Percentiles rank a stretch among this genome's conserved stretches.
phyloP scores from a whole-genome alignment of 1,284 basidiomycete genomes.

The Heterobasidion irregulare region DNA sequence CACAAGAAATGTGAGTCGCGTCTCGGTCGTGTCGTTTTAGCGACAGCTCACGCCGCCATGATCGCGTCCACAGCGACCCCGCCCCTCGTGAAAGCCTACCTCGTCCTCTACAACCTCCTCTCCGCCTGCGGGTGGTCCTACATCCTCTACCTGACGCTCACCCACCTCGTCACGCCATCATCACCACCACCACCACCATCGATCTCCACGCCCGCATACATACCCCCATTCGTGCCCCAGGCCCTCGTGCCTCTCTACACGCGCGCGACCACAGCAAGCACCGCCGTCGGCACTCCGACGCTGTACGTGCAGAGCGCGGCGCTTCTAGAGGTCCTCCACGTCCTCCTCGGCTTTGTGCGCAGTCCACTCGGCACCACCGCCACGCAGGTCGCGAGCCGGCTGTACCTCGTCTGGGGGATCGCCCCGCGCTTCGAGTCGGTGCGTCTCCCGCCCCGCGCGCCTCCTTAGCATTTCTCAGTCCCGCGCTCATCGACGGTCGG shows the following conservation, averaged over 20 bases:
- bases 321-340: constrained; percentile 78
- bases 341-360: constrained; percentile 76
- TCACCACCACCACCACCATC: constrained; percentile 22
- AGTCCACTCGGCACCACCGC: constrained; percentile 77
- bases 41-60: neutral
- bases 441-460: constrained; percentile 16
- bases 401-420: constrained; percentile 87
- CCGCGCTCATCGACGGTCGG: neutral
- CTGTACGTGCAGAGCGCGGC: constrained; percentile 79
- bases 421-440: constrained; percentile 52
- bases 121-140: constrained; percentile 70
- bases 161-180: constrained; percentile 33
- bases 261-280: constrained; percentile 42
- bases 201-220: constrained; percentile 1
- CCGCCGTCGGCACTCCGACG: constrained; percentile 49
- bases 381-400: constrained; percentile 82
- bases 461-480: neutral
- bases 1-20: neutral
- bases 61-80: neutral
- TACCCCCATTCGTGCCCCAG: constrained; percentile 12
- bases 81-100: constrained; percentile 46
- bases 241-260: constrained; percentile 21
- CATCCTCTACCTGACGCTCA: constrained; percentile 47
- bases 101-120: constrained; percentile 71
- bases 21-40: neutral